Evolutionary conservation across 148 eudicot genomes (phyloP).

Genomic region (Vaccinium macrocarpon): DNA sequence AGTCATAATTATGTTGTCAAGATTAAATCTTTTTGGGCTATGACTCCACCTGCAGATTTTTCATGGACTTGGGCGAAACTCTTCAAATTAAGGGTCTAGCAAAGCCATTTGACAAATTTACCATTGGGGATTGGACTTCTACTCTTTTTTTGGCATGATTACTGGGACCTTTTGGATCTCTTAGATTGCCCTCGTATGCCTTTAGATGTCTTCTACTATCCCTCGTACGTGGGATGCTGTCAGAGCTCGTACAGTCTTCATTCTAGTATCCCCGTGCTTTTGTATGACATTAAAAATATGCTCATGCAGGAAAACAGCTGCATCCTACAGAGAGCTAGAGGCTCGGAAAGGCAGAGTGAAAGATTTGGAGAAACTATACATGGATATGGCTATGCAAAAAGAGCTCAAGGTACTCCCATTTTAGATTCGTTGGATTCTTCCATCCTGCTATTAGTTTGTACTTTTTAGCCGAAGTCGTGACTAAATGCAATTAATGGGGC

Average conservation of each 20-base stretch:
- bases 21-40: neutral
- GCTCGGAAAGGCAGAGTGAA: conserved; percentile 61
- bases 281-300: neutral
- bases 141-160: neutral
- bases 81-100: neutral
- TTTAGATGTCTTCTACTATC: neutral
- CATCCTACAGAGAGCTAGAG: conserved; percentile 75
- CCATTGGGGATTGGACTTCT: neutral
- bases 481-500: conserved; percentile 18
- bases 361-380: conserved; percentile 59
- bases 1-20: neutral
- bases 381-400: conserved; percentile 80
- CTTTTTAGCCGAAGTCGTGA: neutral
- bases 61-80: neutral
- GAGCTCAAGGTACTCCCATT: conserved; percentile 67
- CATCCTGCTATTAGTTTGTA: neutral
- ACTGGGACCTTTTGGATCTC: neutral
- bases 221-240: neutral
- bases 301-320: conserved; percentile 51
- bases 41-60: neutral
- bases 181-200: no score
- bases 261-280: neutral
- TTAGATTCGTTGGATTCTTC: neutral
- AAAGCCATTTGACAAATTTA: neutral
- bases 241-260: neutral